These are phyloP conservation scores for Sclerotinia nivalis DNA, from an alignment of 2,329 filamentous ascomycete genomes.

Conservation along the genomic window DNA sequence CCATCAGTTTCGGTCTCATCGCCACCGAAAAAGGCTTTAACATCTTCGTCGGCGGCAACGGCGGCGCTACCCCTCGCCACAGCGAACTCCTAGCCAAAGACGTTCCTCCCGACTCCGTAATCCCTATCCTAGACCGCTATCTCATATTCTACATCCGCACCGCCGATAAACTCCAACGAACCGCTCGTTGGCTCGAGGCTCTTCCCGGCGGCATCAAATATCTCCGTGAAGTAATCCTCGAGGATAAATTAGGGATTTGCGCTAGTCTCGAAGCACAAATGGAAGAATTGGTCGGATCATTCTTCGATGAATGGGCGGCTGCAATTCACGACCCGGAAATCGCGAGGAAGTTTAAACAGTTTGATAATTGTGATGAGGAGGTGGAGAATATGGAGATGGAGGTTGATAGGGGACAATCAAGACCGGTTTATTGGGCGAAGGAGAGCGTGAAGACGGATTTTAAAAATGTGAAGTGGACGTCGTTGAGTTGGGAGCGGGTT, in stretches of 20 bases:
- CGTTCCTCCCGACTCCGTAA: slow-evolving; percentile 77
- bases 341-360: slow-evolving; percentile 73
- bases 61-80: slow-evolving; percentile 81
- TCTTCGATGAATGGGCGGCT: slow-evolving; percentile 92
- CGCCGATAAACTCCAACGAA: slow-evolving; percentile 85
- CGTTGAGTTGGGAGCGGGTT: slow-evolving; percentile 76
- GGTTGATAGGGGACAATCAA: slow-evolving; percentile 65
- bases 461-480: slow-evolving; percentile 65
- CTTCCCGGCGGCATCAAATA: slow-evolving; percentile 83
- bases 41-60: slow-evolving; percentile 87
- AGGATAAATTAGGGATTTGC: slow-evolving; percentile 84
- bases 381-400: slow-evolving; percentile 69
- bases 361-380: slow-evolving; percentile 77
- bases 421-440: slow-evolving; percentile 77
- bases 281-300: slow-evolving; percentile 78
- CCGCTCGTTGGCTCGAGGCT: slow-evolving; percentile 82
- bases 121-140: slow-evolving; percentile 84
- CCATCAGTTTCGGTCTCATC: slow-evolving; percentile 75
- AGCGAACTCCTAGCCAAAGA: slow-evolving; percentile 83
- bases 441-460: slow-evolving; percentile 71
- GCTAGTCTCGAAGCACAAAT: slow-evolving; percentile 85
- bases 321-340: slow-evolving; percentile 69
- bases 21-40: slow-evolving; percentile 93
- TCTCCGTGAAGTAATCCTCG: slow-evolving; percentile 76
- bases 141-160: slow-evolving; percentile 93